Conservation (phyloP, 352 stramenopile species). For the Pythium oligandrum region DNA sequence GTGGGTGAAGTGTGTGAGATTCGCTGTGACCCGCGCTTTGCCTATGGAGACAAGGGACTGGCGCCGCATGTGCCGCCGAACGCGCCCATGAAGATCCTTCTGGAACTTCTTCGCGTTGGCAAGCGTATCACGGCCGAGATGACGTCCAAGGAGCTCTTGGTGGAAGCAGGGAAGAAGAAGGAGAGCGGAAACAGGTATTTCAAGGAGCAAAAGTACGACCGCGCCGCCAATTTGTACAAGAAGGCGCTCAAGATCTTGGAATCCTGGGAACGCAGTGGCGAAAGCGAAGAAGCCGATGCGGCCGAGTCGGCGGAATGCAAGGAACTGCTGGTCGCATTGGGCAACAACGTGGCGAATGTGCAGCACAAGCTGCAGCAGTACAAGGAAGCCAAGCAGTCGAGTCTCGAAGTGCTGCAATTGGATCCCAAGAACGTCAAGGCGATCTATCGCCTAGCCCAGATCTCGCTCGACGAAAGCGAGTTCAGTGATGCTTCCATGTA, state of each 20-base stretch:
- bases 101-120: slow-evolving; percentile 59
- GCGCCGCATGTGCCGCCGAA: slow-evolving; percentile 42
- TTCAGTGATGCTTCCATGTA: slow-evolving; percentile 56
- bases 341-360: slow-evolving; percentile 83
- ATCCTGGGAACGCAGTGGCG: slow-evolving; percentile 48
- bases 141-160: slow-evolving; percentile 63
- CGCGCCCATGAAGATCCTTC: slow-evolving; percentile 42
- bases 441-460: slow-evolving; percentile 69
- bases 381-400: slow-evolving; percentile 74
- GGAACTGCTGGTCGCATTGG: slow-evolving; percentile 64
- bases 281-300: slow-evolving; percentile 12
- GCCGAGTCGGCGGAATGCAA: slow-evolving; percentile 48
- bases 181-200: slow-evolving; percentile 80
- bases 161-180: slow-evolving; percentile 79
- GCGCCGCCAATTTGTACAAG: slow-evolving; percentile 82
- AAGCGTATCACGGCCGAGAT: slow-evolving; percentile 71
- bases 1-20: slow-evolving; percentile 70
- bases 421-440: slow-evolving; percentile 74
- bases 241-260: slow-evolving; percentile 77
- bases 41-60: slow-evolving; percentile 63
- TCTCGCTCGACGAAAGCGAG: slow-evolving; percentile 68
- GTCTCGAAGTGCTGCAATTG: slow-evolving; percentile 73
- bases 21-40: slow-evolving; percentile 67
- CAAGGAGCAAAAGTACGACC: slow-evolving; percentile 78
- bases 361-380: slow-evolving; percentile 70